Evolutionary conservation across 2,329 filamentous ascomycete species (phyloP), one percentile per base, ranked within the genome.

Genomic region (Hirsutella thompsonii): DNA sequence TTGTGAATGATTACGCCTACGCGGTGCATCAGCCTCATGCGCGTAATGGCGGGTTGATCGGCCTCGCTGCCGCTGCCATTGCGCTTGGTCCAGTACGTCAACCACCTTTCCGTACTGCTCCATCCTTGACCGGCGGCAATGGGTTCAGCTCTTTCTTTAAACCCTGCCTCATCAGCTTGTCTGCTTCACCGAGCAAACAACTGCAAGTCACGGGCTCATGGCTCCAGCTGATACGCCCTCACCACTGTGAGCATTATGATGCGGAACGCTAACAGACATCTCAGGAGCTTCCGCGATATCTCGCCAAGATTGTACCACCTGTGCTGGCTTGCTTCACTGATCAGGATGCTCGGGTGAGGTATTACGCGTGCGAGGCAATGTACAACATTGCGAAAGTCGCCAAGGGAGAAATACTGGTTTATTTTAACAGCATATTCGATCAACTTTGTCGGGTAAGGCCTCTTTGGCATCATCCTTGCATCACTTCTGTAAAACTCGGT

Each of bases 311-410:
- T 52, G 90, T 98, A 0, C 90, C 90, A 36, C 93, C 93, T 3
- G 92, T 98, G 5, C 74, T 98, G 36, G 92, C 92, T 40, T 98
- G 93, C 68, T 98, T 98, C 63, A 86, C 85, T 43, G 93, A 98
- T 52, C 92, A 96, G 67, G 92, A 98, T 81, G 89, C 92, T 21
- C 78, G 92, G 44, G 92, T 96, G 26, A 78, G 92, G 48, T 98
- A 98, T 62, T 98, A 98, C 64, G 92, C 92, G 20, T 98, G 92
- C 64, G 92, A 98, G 68, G 93, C 89, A 61, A 98, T 98, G 92
- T 98, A 98, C 67, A 98, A 98, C 63, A 98, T 98, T 57, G 89
- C 92, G 56, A 98, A 98, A 66, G 92, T 98, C 37, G 92, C 90
- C 45, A 98, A 98, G 64, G 92, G 93, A 30, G 92, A 98, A 63